Conservation (phyloP, 2,329 filamentous ascomycete genomes). For the Zymoseptoria crescenta region DNA sequence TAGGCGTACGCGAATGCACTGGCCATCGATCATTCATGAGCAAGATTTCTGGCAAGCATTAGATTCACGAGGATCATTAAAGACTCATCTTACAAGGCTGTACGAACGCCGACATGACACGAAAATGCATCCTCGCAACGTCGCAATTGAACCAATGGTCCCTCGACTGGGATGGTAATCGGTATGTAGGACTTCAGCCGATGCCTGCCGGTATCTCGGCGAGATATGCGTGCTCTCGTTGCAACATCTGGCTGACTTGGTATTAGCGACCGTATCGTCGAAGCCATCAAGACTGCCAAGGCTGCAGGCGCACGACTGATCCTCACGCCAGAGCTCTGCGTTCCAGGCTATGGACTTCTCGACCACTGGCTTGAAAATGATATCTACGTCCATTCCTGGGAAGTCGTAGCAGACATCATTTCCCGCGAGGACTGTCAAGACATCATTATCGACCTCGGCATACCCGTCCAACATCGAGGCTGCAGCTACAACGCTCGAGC, state of each 20-base stretch:
- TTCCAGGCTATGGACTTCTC: slow-evolving; percentile 57
- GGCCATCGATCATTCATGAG: neutral
- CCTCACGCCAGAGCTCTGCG: slow-evolving; percentile 40
- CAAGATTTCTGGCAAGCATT: neutral
- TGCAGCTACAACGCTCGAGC: slow-evolving; percentile 59
- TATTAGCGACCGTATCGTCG: slow-evolving; percentile 47
- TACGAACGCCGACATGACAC: slow-evolving; percentile 18
- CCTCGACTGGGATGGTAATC: slow-evolving; percentile 58
- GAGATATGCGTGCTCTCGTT: neutral
- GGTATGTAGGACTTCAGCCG: slow-evolving; percentile 12
- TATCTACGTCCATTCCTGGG: slow-evolving; percentile 43
- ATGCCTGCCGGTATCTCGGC: neutral
- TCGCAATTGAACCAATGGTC: slow-evolving; percentile 40
- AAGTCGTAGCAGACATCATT: slow-evolving; percentile 56
- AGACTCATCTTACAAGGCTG: no score
- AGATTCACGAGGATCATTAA: neutral
- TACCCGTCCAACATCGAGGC: slow-evolving; percentile 54
- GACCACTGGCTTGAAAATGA: slow-evolving; percentile 52
- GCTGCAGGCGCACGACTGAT: slow-evolving; percentile 54
- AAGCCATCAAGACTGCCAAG: slow-evolving; percentile 56
- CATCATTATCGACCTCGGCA: slow-evolving; percentile 51
- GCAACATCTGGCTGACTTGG: neutral
- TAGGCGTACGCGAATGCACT: neutral
- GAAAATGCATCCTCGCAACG: slow-evolving; percentile 36
- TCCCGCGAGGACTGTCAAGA: slow-evolving; percentile 52